Conservation (phyloP, 1,139 yeast genomes). For the Chernovozyma aurita region DNA sequence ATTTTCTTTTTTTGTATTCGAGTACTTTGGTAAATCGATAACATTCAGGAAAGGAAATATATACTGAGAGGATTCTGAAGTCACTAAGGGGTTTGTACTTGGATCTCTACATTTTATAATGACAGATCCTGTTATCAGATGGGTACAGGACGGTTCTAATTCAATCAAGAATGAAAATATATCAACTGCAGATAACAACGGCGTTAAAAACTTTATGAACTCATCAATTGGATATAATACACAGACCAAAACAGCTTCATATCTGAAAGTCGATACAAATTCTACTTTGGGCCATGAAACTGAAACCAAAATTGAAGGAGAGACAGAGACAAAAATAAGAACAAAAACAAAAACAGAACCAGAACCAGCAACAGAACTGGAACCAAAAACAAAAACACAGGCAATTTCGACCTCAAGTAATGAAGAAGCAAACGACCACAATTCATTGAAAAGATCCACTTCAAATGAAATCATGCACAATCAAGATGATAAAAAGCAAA, state of each 20-base stretch:
- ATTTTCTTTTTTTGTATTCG: background rate
- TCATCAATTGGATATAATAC: background rate
- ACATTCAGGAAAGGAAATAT: background rate
- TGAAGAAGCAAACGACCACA: background rate
- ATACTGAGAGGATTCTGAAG: no score
- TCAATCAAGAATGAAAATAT: background rate
- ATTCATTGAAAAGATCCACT: background rate
- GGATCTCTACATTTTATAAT: no score
- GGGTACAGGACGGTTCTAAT: background rate
- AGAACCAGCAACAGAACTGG: no score
- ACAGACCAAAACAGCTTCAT: background rate
- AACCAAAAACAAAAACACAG: no score
- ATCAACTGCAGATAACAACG: background rate
- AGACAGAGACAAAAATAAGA: no score
- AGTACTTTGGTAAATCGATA: background rate
- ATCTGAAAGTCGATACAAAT: no score
- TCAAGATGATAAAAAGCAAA: slow-evolving; percentile 7
- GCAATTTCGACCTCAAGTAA: no score
- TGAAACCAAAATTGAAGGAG: background rate
- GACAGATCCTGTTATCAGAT: background rate
- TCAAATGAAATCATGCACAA: background rate
- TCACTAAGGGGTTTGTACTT: no score
- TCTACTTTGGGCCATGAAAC: no score
- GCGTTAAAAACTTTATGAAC: background rate
- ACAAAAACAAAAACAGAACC: no score